Conservation (phyloP, 2,329 filamentous ascomycete genomes). For the Calonectria henricotiae region DNA sequence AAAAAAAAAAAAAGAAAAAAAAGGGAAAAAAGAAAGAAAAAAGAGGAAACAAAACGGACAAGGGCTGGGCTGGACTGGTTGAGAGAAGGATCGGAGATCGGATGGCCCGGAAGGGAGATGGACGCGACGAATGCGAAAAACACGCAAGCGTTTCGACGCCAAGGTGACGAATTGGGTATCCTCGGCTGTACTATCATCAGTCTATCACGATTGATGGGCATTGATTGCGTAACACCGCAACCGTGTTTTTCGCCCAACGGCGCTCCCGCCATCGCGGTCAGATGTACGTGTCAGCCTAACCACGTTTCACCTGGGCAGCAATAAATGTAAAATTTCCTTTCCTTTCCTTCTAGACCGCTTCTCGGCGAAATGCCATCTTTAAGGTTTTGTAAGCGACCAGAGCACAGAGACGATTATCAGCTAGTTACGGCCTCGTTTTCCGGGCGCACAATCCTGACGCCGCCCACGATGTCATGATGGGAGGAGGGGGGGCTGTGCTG, state of each 20-base stretch:
- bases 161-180: constrained; percentile 27
- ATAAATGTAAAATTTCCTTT: not conserved
- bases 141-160: constrained; percentile 14
- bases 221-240: constrained; percentile 7
- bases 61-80: not conserved
- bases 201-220: not conserved
- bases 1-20: constrained; percentile 14
- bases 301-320: not conserved
- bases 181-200: too few species aligned
- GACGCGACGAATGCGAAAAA: constrained; percentile 30
- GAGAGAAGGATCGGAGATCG: constrained; percentile 19
- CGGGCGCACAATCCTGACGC: not conserved
- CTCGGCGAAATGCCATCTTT: not conserved
- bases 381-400: not conserved
- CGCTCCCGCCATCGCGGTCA: constrained; percentile 2
- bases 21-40: not conserved
- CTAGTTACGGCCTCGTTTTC: constrained; percentile 8
- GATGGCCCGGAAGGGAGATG: constrained; percentile 18
- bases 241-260: not conserved
- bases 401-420: not conserved
- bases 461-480: constrained; percentile 13
- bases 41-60: not conserved
- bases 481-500: constrained; percentile 11
- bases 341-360: not conserved
- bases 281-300: not conserved